Percentiles rank a stretch among this genome's conserved stretches.
These are phyloP conservation scores for Gentiana straminea DNA, from an alignment of 257 asterid species.

Conservation along the genomic window DNA sequence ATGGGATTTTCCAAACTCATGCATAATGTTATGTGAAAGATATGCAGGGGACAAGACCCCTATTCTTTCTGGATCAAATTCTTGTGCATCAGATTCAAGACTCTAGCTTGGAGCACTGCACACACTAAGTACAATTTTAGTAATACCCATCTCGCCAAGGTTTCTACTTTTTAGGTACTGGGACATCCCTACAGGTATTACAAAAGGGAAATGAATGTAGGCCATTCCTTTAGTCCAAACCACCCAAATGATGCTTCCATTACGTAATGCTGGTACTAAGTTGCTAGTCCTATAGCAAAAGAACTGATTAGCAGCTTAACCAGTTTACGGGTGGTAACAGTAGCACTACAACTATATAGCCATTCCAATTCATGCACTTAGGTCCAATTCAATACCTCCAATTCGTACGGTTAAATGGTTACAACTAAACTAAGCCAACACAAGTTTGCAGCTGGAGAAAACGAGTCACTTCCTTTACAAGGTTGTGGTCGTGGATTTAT, in stretches of 20 bases:
- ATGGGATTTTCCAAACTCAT: neutral
- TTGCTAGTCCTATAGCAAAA: too few species aligned
- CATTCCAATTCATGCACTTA: neutral
- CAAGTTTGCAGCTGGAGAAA: too few species aligned
- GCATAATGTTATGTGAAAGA: neutral
- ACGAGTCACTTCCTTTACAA: neutral
- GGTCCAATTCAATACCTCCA: neutral
- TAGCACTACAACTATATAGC: neutral
- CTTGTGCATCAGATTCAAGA: neutral
- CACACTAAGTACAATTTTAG: neutral
- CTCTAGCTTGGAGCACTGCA: neutral
- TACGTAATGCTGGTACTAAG: neutral
- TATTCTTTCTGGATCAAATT: neutral
- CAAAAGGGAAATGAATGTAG: neutral
- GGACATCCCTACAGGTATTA: neutral
- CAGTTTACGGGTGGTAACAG: neutral
- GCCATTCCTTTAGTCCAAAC: too few species aligned
- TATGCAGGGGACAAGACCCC: neutral
- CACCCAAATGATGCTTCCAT: neutral
- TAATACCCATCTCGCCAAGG: neutral
- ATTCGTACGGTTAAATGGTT: neutral
- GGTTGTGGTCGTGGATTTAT: neutral
- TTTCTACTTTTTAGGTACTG: neutral
- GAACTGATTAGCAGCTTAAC: neutral
- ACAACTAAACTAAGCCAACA: too few species aligned